phyloP scores from a whole-genome alignment of 169 alveolate genomes.

The Plasmodium sp. region DNA sequence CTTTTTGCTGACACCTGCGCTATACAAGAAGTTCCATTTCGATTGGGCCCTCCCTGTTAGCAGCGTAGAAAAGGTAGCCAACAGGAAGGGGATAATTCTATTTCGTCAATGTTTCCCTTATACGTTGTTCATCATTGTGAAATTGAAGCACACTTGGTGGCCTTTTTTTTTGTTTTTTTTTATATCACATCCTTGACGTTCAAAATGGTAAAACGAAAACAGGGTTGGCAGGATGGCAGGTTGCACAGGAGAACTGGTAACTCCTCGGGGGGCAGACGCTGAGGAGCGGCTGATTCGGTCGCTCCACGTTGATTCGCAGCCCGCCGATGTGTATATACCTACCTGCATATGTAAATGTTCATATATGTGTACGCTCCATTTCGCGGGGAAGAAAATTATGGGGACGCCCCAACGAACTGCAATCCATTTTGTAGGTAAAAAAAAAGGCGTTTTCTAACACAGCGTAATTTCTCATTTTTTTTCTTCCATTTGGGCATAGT shows the following conservation, averaged over 20 bases:
- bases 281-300: neutral
- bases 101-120: neutral
- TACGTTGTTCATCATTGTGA: neutral
- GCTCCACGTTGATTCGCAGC: neutral
- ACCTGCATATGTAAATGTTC: neutral
- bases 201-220: neutral
- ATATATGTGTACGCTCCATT: neutral
- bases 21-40: neutral
- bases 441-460: neutral
- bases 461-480: neutral
- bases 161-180: neutral
- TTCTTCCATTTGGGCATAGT: neutral
- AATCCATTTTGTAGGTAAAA: neutral
- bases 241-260: neutral
- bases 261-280: neutral
- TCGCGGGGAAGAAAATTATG: neutral
- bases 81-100: neutral
- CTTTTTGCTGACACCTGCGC: neutral
- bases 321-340: neutral
- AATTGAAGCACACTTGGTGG: neutral
- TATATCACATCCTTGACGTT: neutral
- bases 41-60: neutral
- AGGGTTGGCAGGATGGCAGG: neutral
- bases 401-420: neutral
- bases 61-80: neutral